phyloP scores from a whole-genome alignment of 2,329 filamentous ascomycete genomes.

The Diplodia mutila region DNA sequence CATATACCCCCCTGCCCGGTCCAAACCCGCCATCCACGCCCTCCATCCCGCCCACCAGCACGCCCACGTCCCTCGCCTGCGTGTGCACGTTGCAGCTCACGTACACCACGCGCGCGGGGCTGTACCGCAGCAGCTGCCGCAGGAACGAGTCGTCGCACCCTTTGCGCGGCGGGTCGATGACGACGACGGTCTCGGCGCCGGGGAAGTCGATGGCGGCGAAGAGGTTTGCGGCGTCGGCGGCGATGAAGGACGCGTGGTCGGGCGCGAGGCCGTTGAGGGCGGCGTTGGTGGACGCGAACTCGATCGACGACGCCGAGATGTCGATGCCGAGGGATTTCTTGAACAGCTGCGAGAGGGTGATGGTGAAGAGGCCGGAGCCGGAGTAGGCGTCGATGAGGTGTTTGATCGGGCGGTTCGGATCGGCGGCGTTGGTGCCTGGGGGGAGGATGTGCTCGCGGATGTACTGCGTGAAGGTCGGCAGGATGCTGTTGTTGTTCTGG shows the following conservation, averaged over 20 bases:
- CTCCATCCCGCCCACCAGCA: conserved; percentile 73
- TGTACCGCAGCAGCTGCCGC: conserved; percentile 75
- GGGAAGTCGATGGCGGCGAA: conserved; percentile 78
- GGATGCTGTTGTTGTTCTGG: conserved; percentile 99
- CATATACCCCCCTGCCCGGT: conserved; percentile 60
- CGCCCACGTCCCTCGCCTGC: conserved; percentile 89
- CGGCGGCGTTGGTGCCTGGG: conserved; percentile 28
- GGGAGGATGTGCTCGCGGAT: conserved; percentile 79
- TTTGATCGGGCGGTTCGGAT: conserved; percentile 56
- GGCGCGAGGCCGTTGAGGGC: conserved; percentile 69
- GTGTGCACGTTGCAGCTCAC: conserved; percentile 99
- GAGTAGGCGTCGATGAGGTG: conserved; percentile 98
- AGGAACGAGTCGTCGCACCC: conserved; percentile 89
- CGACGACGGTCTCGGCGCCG: conserved; percentile 82
- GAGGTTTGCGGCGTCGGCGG: conserved; percentile 81
- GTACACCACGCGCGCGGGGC: conserved; percentile 81
- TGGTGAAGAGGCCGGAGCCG: conserved; percentile 94
- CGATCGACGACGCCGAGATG: conserved; percentile 78
- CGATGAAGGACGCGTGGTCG: conserved; percentile 78
- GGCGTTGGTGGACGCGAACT: conserved; percentile 78
- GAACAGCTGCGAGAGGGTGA: conserved; percentile 86
- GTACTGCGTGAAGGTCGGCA: conserved; percentile 82
- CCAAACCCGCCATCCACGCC: conserved; percentile 42
- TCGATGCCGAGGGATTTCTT: conserved; percentile 84
- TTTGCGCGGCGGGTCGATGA: conserved; percentile 95